Conservation (phyloP, 129 eudicot species). For the Gnaphalium uliginosum region DNA sequence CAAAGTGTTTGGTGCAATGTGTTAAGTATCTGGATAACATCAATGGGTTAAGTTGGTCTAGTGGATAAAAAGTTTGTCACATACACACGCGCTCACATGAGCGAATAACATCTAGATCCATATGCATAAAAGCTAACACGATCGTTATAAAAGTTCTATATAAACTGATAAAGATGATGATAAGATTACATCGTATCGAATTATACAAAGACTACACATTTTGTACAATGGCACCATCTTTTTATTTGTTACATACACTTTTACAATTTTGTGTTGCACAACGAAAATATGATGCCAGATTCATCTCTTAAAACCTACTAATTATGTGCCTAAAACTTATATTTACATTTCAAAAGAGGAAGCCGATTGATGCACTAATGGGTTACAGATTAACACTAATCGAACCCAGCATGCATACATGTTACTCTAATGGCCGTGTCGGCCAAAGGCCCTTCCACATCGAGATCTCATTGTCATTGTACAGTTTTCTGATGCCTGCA, state of each 20-base stretch:
- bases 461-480: slow-evolving; percentile 51
- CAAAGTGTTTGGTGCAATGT: slow-evolving; percentile 22
- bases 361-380: background rate
- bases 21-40: slow-evolving; percentile 19
- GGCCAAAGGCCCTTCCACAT: slow-evolving; percentile 77
- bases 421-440: slow-evolving; percentile 37
- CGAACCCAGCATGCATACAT: background rate
- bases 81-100: background rate
- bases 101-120: background rate
- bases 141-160: background rate
- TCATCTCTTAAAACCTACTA: slow-evolving; percentile 18
- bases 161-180: background rate
- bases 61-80: background rate
- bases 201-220: slow-evolving; percentile 12
- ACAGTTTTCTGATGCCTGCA: slow-evolving; percentile 83
- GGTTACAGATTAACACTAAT: slow-evolving; percentile 9
- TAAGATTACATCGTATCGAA: background rate
- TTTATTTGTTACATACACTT: slow-evolving; percentile 15
- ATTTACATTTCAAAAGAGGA: slow-evolving; percentile 31
- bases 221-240: slow-evolving; percentile 23
- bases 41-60: background rate
- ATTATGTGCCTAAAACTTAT: slow-evolving; percentile 24
- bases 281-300: slow-evolving; percentile 31
- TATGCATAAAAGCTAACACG: background rate
- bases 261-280: slow-evolving; percentile 16